A percentile compares a stretch with the other conserved stretches of the same genome.
These are phyloP conservation scores for Solanum hybrid DNA, from an alignment of 305 asterid species.

Conservation along the genomic window DNA sequence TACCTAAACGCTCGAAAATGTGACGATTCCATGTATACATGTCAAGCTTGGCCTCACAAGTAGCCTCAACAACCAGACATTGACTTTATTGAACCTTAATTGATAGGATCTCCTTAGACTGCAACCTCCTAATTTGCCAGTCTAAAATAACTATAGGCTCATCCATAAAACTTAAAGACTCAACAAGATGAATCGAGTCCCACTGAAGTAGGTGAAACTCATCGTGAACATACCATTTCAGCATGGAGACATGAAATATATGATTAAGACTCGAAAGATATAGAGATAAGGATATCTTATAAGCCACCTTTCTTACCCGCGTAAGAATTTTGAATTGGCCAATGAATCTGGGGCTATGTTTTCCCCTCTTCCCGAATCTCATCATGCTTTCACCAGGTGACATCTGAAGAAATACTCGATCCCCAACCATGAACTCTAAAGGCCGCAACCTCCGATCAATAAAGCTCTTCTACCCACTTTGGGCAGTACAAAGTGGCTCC, in stretches of 20 bases:
- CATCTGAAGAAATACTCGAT: background rate
- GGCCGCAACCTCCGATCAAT: background rate
- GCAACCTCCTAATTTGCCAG: background rate
- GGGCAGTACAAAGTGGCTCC: background rate
- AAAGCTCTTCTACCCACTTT: background rate
- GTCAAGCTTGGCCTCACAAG: background rate
- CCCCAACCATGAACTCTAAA: background rate
- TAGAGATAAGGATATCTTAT: background rate
- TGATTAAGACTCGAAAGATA: background rate
- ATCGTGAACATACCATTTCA: background rate
- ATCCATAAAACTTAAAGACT: background rate
- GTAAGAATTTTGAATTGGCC: background rate
- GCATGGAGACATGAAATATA: background rate
- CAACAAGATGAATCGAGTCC: background rate
- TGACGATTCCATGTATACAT: too few species aligned
- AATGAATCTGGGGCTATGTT: background rate
- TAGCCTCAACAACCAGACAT: background rate
- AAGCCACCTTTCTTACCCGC: background rate
- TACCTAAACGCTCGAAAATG: too few species aligned
- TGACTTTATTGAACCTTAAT: background rate
- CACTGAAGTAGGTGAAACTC: background rate
- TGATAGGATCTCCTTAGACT: background rate
- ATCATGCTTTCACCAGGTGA: background rate
- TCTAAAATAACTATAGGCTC: background rate
- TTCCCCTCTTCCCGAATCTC: background rate